A percentile compares a stretch with the other conserved stretches of the same genome.
These are phyloP conservation scores for Hepatocystis sp. DNA, from an alignment of 169 alveolate species.

Conservation along the genomic window DNA sequence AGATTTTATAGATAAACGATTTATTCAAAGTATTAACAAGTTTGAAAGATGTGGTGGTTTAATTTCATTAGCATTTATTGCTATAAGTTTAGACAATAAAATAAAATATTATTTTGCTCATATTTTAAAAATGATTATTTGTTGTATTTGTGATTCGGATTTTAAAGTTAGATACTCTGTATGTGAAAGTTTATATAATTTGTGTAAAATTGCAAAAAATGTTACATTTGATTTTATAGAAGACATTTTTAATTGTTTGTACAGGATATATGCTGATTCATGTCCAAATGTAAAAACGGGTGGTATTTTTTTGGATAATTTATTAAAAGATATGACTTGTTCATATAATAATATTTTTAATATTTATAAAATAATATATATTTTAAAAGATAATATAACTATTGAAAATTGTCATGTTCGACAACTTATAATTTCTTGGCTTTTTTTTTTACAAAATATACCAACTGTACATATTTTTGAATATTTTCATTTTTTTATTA, in stretches of 20 bases:
- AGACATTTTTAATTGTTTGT: constrained; percentile 83
- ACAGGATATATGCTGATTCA: constrained; percentile 82
- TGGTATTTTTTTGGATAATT: constrained; percentile 79
- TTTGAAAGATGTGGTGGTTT: constrained; percentile 69
- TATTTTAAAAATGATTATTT: constrained; percentile 36
- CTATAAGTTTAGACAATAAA: constrained; percentile 44
- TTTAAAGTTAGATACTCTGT: constrained; percentile 83
- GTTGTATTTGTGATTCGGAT: constrained; percentile 80
- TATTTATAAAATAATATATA: constrained; percentile 50
- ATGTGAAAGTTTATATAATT: constrained; percentile 85
- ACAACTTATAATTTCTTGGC: constrained; percentile 70
- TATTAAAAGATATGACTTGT: constrained; percentile 80
- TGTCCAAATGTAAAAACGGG: constrained; percentile 85
- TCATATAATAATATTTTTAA: constrained; percentile 76
- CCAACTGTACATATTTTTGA: constrained; percentile 60
- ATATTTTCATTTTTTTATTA: constrained; percentile 58
- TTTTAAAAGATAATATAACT: constrained; percentile 51
- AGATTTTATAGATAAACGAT: constrained; percentile 29
- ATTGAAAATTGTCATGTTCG: constrained; percentile 77
- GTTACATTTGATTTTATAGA: constrained; percentile 56
- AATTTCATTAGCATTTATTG: constrained; percentile 60
- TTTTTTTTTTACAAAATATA: constrained; percentile 58
- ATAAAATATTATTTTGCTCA: constrained; percentile 50
- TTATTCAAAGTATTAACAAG: constrained; percentile 28
- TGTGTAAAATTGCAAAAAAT: constrained; percentile 76